These are phyloP conservation scores for Torulaspora maleeae DNA, from an alignment of 805 yeast species.

Conservation along the genomic window DNA sequence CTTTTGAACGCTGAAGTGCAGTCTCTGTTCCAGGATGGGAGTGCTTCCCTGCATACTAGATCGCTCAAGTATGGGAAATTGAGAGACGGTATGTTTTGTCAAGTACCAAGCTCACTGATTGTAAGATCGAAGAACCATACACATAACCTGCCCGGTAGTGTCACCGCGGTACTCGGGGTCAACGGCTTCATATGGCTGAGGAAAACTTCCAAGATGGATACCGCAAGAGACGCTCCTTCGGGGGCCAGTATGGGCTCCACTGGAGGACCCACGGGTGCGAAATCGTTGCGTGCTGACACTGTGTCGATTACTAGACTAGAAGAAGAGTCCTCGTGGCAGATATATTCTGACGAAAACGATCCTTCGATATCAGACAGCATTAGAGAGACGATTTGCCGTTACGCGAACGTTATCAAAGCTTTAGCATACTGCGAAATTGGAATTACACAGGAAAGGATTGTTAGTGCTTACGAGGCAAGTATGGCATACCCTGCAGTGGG, in stretches of 20 bases:
- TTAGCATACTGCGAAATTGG: constrained; percentile 83
- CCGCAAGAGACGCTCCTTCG: constrained; percentile 30
- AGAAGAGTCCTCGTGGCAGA: constrained; percentile 92
- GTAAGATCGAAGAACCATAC: constrained; percentile 84
- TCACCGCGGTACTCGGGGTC: constrained; percentile 84
- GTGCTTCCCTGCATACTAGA: constrained; percentile 91
- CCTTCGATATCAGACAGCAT: constrained; percentile 51
- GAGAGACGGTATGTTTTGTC: constrained; percentile 79
- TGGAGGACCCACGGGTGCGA: constrained; percentile 36
- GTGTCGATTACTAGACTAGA: constrained; percentile 79
- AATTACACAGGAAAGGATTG: constrained; percentile 73
- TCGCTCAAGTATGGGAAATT: constrained; percentile 93
- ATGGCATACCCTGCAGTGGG: constrained; percentile 68
- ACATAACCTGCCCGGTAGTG: constrained; percentile 88
- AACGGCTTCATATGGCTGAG: constrained; percentile 93
- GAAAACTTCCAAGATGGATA: constrained; percentile 47
- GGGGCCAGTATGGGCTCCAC: constrained; percentile 29
- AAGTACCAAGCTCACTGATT: constrained; percentile 77
- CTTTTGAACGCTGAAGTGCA: constrained; percentile 94
- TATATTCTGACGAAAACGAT: constrained; percentile 87
- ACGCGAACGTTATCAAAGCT: constrained; percentile 77
- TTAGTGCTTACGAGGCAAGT: constrained; percentile 85
- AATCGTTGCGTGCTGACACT: constrained; percentile 35
- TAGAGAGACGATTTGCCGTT: constrained; percentile 74
- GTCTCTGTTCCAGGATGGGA: constrained; percentile 79